Evolutionary conservation across 768 basidiomycete species (phyloP).

Genomic region (Coprinellus aureogranulatus): DNA sequence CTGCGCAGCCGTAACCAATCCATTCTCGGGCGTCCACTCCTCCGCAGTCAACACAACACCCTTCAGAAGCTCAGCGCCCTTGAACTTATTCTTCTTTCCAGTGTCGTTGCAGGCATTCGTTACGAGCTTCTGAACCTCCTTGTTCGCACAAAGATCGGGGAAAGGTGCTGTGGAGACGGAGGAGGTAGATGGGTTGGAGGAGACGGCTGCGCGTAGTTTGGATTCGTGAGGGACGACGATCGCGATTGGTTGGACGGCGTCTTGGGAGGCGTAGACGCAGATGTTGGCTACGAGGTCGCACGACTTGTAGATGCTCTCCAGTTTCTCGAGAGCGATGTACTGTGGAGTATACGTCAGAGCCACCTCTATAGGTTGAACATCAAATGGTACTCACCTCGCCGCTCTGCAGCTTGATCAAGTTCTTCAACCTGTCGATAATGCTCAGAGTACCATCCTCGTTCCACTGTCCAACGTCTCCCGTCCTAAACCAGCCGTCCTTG

Average conservation of each 20-base stretch:
- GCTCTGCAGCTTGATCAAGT: constrained; percentile 77
- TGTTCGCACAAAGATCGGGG: constrained; percentile 53
- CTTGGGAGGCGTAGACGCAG: constrained; percentile 73
- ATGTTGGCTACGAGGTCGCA: constrained; percentile 78
- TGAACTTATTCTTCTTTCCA: constrained; percentile 84
- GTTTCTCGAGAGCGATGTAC: constrained; percentile 89
- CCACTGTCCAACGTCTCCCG: constrained; percentile 90
- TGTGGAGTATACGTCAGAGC: too few species aligned
- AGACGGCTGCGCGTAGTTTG: constrained; percentile 59
- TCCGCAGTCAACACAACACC: constrained; percentile 76
- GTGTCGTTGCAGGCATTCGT: constrained; percentile 71
- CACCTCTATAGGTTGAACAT: too few species aligned
- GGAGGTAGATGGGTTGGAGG: constrained; percentile 5
- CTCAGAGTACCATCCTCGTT: constrained; percentile 82
- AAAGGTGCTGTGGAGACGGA: constrained; percentile 35
- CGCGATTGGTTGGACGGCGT: constrained; percentile 80
- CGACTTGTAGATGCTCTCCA: constrained; percentile 85
- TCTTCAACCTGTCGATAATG: constrained; percentile 85
- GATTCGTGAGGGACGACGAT: constrained; percentile 78
- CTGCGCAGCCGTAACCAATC: constrained; percentile 85
- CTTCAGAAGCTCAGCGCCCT: constrained; percentile 72
- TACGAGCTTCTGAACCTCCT: constrained; percentile 54
- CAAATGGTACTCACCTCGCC: constrained; percentile 72
- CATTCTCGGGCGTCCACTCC: constrained; percentile 90
- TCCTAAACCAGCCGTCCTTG: constrained; percentile 82